Conservation (phyloP, 805 yeast genomes). For the Schwanniomyces pseudopolymorphus region DNA sequence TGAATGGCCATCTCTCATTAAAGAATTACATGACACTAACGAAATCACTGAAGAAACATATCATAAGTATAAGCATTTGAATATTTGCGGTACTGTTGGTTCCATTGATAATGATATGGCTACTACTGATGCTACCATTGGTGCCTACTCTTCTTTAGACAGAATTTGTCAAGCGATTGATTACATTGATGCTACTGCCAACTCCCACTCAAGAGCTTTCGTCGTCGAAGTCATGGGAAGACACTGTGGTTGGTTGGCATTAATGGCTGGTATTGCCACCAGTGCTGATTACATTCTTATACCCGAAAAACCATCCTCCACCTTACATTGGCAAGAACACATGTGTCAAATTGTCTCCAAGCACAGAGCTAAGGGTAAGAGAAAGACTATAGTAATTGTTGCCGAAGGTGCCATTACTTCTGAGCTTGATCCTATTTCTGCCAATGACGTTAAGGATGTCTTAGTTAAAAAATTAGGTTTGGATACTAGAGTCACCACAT, state of each 20-base stretch:
- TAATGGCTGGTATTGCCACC: conserved; percentile 96
- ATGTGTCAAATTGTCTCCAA: conserved; percentile 71
- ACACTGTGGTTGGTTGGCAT: conserved; percentile 98
- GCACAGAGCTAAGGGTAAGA: conserved; percentile 83
- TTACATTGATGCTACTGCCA: conserved; percentile 96
- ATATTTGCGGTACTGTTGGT: conserved; percentile 93
- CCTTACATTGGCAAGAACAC: conserved; percentile 75
- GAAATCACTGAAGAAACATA: conserved; percentile 59
- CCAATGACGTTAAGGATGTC: conserved; percentile 78
- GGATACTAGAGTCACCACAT: conserved; percentile 91
- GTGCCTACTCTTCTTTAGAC: conserved; percentile 91
- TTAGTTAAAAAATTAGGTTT: conserved; percentile 74
- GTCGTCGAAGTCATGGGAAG: conserved; percentile 99
- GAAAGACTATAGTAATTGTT: conserved; percentile 94
- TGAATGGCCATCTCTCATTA: conserved; percentile 90
- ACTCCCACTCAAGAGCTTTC: conserved; percentile 95
- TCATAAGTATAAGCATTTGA: conserved; percentile 65
- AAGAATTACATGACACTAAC: conserved; percentile 61
- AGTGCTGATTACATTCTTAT: conserved; percentile 93
- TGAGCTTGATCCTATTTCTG: conserved; percentile 75
- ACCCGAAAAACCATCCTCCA: conserved; percentile 88
- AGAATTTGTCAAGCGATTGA: conserved; percentile 93
- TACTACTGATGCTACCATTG: conserved; percentile 93
- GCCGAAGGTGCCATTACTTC: conserved; percentile 96
- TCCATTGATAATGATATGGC: conserved; percentile 99